Evolutionary conservation across 129 eudicot species (phyloP).

Genomic region (Escallonia rubra): DNA sequence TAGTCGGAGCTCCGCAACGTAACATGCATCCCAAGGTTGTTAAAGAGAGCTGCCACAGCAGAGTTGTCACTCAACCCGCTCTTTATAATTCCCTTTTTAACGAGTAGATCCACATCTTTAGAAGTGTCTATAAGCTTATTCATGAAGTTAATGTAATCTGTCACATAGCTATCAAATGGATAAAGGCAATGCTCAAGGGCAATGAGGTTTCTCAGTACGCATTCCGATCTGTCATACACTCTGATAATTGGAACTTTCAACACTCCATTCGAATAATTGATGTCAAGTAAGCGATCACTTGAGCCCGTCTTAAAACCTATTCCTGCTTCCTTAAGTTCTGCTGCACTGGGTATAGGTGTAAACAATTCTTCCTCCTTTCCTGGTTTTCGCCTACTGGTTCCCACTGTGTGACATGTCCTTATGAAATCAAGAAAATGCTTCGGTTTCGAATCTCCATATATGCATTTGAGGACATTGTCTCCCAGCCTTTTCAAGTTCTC

Average conservation of each 20-base stretch:
- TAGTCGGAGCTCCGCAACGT: neutral
- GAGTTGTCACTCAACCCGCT: conserved; percentile 3
- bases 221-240: neutral
- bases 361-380: neutral
- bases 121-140: conserved; percentile 5
- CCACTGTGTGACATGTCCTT: conserved; percentile 11
- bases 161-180: conserved; percentile 3
- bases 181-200: conserved; percentile 10
- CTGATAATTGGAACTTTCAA: conserved; percentile 8
- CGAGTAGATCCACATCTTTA: conserved; percentile 19
- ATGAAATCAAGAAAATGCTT: conserved; percentile 5
- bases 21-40: neutral
- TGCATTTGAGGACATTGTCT: neutral
- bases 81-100: conserved; percentile 10
- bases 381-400: neutral
- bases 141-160: conserved; percentile 15
- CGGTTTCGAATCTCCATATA: neutral
- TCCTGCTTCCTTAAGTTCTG: conserved; percentile 11
- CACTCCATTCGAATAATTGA: conserved; percentile 10
- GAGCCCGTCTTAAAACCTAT: neutral
- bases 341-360: neutral
- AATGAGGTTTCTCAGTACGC: conserved; percentile 10
- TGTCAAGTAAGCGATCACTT: neutral
- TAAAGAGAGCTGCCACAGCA: conserved; percentile 9
- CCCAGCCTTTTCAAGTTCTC: neutral